phyloP scores from a whole-genome alignment of 2,329 filamentous ascomycete genomes.

The Alternaria brassicicola region DNA sequence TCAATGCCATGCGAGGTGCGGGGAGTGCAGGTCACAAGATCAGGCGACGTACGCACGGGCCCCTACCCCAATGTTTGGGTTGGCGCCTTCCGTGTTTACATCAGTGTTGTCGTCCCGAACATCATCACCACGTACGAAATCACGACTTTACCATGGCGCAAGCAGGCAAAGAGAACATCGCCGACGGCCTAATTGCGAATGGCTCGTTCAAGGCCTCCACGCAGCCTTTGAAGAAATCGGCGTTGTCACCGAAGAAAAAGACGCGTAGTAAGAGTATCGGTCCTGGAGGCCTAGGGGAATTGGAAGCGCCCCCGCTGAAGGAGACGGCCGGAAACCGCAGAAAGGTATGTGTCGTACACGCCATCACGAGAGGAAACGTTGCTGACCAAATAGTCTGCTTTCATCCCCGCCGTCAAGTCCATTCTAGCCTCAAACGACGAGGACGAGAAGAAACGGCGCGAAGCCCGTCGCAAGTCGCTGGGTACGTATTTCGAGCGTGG shows the following conservation, averaged over 20 bases:
- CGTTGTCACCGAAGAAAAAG: slow-evolving; percentile 35
- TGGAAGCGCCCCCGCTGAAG: slow-evolving; percentile 79
- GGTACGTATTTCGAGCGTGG: slow-evolving; percentile 52
- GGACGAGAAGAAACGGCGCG: slow-evolving; percentile 70
- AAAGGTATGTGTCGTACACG: slow-evolving; percentile 63
- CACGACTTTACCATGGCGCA: slow-evolving; percentile 38
- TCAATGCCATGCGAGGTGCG: background rate
- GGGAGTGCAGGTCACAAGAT: slow-evolving; percentile 2
- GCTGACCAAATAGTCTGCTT: slow-evolving; percentile 50
- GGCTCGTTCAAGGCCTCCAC: slow-evolving; percentile 33
- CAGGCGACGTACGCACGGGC: slow-evolving; percentile 12
- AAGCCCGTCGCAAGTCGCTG: slow-evolving; percentile 88
- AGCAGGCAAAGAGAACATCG: slow-evolving; percentile 73
- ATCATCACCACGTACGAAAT: slow-evolving; percentile 9
- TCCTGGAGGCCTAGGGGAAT: slow-evolving; percentile 85
- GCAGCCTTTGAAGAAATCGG: slow-evolving; percentile 32
- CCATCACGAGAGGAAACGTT: background rate
- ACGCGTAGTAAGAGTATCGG: slow-evolving; percentile 93
- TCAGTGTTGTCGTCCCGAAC: slow-evolving; percentile 5
- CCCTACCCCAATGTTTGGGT: slow-evolving; percentile 17
- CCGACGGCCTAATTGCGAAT: slow-evolving; percentile 46
- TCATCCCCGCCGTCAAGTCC: slow-evolving; percentile 58
- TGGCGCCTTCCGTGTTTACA: slow-evolving; percentile 19
- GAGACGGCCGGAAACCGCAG: slow-evolving; percentile 76
- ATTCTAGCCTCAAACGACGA: slow-evolving; percentile 65